These are phyloP conservation scores for Yarrowia galli DNA, from an alignment of 1,139 yeast genomes.

Conservation along the genomic window DNA sequence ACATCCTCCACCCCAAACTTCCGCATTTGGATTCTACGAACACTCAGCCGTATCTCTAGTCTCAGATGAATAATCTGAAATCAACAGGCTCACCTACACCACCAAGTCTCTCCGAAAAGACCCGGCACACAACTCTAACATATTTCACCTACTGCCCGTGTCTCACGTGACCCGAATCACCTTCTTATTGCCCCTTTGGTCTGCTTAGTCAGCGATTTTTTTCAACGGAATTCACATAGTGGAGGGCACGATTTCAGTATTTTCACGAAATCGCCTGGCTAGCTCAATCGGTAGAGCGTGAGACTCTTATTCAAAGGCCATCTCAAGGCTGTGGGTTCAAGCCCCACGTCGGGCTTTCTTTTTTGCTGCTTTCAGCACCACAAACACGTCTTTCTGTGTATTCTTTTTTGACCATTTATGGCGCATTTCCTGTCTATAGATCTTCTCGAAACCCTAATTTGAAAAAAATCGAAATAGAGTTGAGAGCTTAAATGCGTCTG, in stretches of 20 bases:
- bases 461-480: background rate
- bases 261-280: slow-evolving; percentile 30
- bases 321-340: slow-evolving; percentile 39
- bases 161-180: too few species aligned
- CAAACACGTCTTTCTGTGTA: too few species aligned
- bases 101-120: too few species aligned
- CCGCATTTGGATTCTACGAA: background rate
- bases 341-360: slow-evolving; percentile 39
- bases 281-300: slow-evolving; percentile 39
- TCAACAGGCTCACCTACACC: too few species aligned
- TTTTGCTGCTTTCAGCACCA: background rate
- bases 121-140: too few species aligned
- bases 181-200: too few species aligned
- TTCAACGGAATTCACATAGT: background rate
- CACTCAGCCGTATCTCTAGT: background rate
- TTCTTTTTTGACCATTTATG: background rate
- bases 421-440: background rate
- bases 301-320: slow-evolving; percentile 28
- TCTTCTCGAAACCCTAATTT: background rate
- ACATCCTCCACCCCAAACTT: background rate
- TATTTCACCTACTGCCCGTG: too few species aligned
- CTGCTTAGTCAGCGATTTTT: slow-evolving; percentile 3
- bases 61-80: background rate
- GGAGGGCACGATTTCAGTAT: background rate
- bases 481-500: background rate